phyloP scores from a whole-genome alignment of 805 yeast species.

The Metschnikowia orientalis region DNA sequence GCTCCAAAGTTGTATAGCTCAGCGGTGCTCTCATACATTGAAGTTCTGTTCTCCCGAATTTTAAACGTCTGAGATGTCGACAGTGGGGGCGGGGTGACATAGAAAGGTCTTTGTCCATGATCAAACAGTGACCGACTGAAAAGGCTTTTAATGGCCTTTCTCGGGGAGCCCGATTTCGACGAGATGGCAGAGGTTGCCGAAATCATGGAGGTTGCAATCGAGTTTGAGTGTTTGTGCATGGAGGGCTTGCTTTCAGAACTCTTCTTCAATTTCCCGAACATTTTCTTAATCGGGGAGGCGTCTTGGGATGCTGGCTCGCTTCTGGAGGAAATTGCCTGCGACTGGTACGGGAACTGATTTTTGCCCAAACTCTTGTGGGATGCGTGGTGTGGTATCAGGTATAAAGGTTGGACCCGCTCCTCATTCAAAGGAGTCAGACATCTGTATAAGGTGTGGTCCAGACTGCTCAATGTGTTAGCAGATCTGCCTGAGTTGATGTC shows the following conservation, averaged over 20 bases:
- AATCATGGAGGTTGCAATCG: slow-evolving; percentile 24
- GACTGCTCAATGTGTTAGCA: slow-evolving; percentile 7
- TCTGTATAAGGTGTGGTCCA: slow-evolving; percentile 12
- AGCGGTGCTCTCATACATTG: slow-evolving; percentile 4
- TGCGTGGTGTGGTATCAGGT: not conserved
- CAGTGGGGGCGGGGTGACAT: not conserved
- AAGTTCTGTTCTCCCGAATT: slow-evolving; percentile 1
- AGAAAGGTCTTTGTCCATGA: slow-evolving; percentile 7
- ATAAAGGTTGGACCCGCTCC: slow-evolving; percentile 1
- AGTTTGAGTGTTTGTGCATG: slow-evolving; percentile 16
- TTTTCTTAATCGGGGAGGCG: slow-evolving; percentile 32
- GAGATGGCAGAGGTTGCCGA: slow-evolving; percentile 28
- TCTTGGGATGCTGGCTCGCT: slow-evolving; percentile 11
- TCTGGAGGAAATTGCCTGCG: not conserved
- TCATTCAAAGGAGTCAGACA: slow-evolving; percentile 13
- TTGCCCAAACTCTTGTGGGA: slow-evolving; percentile 1
- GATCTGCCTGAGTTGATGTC: slow-evolving; percentile 5
- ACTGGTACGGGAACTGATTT: slow-evolving; percentile 4
- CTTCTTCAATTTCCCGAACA: slow-evolving; percentile 20
- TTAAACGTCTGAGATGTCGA: not conserved
- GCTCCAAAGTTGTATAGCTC: slow-evolving; percentile 6
- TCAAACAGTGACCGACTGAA: slow-evolving; percentile 12
- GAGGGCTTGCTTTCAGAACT: slow-evolving; percentile 20
- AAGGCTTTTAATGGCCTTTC: slow-evolving; percentile 23
- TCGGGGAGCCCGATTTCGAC: slow-evolving; percentile 31